Conservation (phyloP, 805 yeast species). For the Candida multigemmis region DNA sequence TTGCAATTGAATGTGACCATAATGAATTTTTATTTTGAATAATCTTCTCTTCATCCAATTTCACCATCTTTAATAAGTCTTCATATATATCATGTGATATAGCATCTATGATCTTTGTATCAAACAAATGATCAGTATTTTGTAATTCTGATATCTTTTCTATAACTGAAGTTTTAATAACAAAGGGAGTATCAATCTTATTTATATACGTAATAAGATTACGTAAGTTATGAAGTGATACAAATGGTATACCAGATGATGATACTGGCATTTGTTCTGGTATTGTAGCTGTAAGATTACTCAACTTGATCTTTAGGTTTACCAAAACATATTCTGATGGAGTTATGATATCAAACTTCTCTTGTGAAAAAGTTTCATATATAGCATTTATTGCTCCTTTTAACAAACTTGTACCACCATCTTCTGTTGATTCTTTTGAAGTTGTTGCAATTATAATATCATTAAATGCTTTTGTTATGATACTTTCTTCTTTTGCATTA, state of each 20-base stretch:
- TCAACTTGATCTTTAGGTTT: slow-evolving; percentile 57
- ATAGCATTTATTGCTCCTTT: slow-evolving; percentile 33
- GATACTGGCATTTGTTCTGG: slow-evolving; percentile 45
- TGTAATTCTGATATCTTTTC: slow-evolving; percentile 31
- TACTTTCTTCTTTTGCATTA: slow-evolving; percentile 11
- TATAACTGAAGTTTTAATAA: slow-evolving; percentile 30
- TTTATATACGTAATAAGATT: slow-evolving; percentile 57
- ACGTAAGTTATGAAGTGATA: slow-evolving; percentile 50
- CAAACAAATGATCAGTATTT: slow-evolving; percentile 22
- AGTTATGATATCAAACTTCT: slow-evolving; percentile 3
- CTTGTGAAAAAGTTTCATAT: slow-evolving; percentile 27
- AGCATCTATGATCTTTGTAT: slow-evolving; percentile 41
- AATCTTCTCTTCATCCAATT: slow-evolving; percentile 42
- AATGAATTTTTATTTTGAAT: slow-evolving; percentile 34
- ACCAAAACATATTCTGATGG: slow-evolving; percentile 47
- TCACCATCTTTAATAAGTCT: slow-evolving; percentile 44
- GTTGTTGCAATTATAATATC: slow-evolving; percentile 14
- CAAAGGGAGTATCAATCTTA: slow-evolving; percentile 19
- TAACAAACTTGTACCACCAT: slow-evolving; percentile 16
- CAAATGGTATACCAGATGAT: slow-evolving; percentile 40
- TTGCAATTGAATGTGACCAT: slow-evolving; percentile 55
- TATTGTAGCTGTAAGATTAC: slow-evolving; percentile 48
- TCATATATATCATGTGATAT: slow-evolving; percentile 50
- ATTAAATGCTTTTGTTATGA: slow-evolving; percentile 15
- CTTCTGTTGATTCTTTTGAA: slow-evolving; percentile 3